Evolutionary conservation across 1,139 yeast species (phyloP).

Genomic region (Debaryomyces sp.): DNA sequence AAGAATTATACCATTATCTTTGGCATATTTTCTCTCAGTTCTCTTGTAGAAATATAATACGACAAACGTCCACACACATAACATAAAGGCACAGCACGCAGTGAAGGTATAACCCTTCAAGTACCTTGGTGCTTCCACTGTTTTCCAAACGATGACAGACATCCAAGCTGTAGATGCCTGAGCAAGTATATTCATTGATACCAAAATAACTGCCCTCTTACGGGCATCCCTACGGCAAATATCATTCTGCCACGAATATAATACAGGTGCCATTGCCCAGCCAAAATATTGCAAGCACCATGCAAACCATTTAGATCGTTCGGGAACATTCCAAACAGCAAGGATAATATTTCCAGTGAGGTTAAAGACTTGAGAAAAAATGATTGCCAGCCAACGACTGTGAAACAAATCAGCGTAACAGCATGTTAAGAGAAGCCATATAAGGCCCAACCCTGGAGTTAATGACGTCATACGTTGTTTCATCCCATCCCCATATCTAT

Average conservation of each 20-base stretch:
- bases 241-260: slow-evolving; percentile 50
- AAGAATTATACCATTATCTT: slow-evolving; percentile 53
- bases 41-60: slow-evolving; percentile 61
- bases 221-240: slow-evolving; percentile 48
- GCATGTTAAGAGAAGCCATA: slow-evolving; percentile 46
- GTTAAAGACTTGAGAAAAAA: slow-evolving; percentile 53
- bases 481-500: slow-evolving; percentile 30
- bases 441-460: slow-evolving; percentile 47
- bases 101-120: slow-evolving; percentile 50
- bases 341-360: slow-evolving; percentile 41
- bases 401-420: slow-evolving; percentile 50
- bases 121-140: slow-evolving; percentile 43
- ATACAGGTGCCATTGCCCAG: slow-evolving; percentile 54
- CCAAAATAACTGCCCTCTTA: slow-evolving; percentile 46
- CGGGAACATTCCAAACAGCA: slow-evolving; percentile 51
- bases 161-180: slow-evolving; percentile 49
- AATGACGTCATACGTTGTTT: slow-evolving; percentile 46
- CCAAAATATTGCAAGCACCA: slow-evolving; percentile 49
- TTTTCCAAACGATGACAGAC: slow-evolving; percentile 51
- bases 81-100: slow-evolving; percentile 53
- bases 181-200: slow-evolving; percentile 47
- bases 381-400: slow-evolving; percentile 59
- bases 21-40: slow-evolving; percentile 55
- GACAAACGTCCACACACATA: slow-evolving; percentile 55
- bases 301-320: slow-evolving; percentile 52